These are phyloP conservation scores for Cladorrhinum sp. DNA, from an alignment of 2,329 filamentous ascomycete species.

Conservation along the genomic window DNA sequence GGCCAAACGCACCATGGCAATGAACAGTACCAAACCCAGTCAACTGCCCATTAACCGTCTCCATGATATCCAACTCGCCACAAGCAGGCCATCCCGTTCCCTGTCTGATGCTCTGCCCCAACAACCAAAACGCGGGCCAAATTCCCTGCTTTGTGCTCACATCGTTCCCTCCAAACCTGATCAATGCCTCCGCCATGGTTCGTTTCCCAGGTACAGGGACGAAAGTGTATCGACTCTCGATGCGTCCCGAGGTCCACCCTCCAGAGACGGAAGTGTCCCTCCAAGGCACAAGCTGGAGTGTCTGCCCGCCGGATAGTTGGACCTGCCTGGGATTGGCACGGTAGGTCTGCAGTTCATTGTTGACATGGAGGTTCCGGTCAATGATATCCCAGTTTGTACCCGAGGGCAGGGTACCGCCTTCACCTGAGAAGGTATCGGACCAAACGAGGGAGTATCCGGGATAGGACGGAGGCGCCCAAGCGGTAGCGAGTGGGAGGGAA, in stretches of 20 bases:
- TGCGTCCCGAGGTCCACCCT: constrained; percentile 53
- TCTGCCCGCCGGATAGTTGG: constrained; percentile 47
- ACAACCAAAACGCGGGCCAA: constrained; percentile 59
- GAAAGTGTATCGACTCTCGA: constrained; percentile 49
- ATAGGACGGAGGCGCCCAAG: constrained; percentile 39
- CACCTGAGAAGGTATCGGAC: constrained; percentile 45
- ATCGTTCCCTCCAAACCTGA: constrained; percentile 46
- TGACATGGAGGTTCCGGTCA: constrained; percentile 43
- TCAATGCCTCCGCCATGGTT: constrained; percentile 44
- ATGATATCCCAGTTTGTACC: constrained; percentile 45
- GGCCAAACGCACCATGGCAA: constrained; percentile 33
- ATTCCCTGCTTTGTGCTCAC: constrained; percentile 46
- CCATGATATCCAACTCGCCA: constrained; percentile 58
- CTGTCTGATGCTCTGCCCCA: constrained; percentile 48
- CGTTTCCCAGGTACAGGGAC: constrained; percentile 45
- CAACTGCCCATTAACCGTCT: constrained; percentile 50
- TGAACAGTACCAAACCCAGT: constrained; percentile 50
- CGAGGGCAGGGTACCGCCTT: constrained; percentile 38
- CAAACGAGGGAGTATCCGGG: constrained; percentile 43
- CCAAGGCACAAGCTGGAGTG: constrained; percentile 52
- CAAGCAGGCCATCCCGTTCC: constrained; percentile 50
- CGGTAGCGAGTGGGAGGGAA: constrained; percentile 26
- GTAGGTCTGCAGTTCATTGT: constrained; percentile 52
- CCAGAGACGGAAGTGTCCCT: constrained; percentile 35
- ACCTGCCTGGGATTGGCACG: constrained; percentile 44